Conservation (phyloP, 2,329 filamentous ascomycete genomes). For the Anthostomella pinea region DNA sequence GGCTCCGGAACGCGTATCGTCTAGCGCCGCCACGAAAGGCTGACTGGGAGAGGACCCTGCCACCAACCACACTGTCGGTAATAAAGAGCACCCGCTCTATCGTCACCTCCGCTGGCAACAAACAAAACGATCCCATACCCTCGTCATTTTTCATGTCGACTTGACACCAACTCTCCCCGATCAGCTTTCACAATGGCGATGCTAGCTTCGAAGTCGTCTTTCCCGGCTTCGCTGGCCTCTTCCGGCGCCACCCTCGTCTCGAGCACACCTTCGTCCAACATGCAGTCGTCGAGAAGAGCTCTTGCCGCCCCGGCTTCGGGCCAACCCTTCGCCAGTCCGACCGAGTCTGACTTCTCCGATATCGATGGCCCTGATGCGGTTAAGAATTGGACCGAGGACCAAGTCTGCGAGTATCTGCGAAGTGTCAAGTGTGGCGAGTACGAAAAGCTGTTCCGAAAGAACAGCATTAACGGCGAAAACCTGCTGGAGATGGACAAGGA, state of each 20-base stretch:
- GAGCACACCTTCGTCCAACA: conserved; percentile 46
- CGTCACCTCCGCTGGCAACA: neutral
- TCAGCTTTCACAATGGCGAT: conserved; percentile 60
- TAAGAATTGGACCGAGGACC: conserved; percentile 87
- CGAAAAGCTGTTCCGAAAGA: conserved; percentile 81
- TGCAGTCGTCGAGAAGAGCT: conserved; percentile 51
- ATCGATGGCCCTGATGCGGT: conserved; percentile 71
- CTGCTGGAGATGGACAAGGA: conserved; percentile 95
- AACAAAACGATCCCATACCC: neutral
- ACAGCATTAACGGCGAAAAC: conserved; percentile 97
- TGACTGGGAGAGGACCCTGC: too few species aligned
- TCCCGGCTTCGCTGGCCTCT: conserved; percentile 54
- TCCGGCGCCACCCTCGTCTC: conserved; percentile 44
- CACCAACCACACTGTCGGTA: too few species aligned
- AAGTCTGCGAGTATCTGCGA: conserved; percentile 85
- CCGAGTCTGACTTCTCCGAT: conserved; percentile 90
- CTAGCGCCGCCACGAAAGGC: too few species aligned
- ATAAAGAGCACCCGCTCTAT: neutral
- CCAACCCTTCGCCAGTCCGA: conserved; percentile 73
- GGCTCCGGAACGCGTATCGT: too few species aligned
- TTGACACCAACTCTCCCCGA: conserved; percentile 13
- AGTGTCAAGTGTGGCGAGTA: conserved; percentile 94
- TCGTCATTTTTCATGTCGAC: conserved; percentile 15
- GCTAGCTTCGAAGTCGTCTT: conserved; percentile 72
- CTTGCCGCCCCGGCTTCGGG: conserved; percentile 47